Evolutionary conservation across 331 rosid species (phyloP).

Genomic region (Ulmus americana): DNA sequence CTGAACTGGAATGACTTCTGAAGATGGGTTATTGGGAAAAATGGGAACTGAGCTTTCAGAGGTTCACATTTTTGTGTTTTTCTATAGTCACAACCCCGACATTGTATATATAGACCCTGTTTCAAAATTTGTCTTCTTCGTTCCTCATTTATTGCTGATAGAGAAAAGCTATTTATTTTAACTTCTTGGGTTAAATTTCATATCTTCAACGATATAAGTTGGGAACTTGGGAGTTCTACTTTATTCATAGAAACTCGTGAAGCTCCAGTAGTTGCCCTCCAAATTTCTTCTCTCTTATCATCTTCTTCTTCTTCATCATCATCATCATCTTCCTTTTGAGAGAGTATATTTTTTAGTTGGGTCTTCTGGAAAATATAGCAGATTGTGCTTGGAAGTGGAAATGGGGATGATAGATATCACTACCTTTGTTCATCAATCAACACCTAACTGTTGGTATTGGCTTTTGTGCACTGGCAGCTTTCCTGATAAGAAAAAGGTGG

Average conservation of each 20-base stretch:
- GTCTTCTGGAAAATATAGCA: conserved; percentile 1
- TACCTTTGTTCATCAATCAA: conserved; percentile 11
- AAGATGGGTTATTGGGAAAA: conserved; percentile 16
- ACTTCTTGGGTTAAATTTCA: conserved; percentile 2
- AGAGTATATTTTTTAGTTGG: conserved; percentile 4
- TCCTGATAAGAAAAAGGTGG: conserved; percentile 56
- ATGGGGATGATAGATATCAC: conserved; percentile 15
- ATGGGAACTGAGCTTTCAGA: conserved; percentile 33
- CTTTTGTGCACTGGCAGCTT: conserved; percentile 45
- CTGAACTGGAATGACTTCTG: conserved; percentile 24
- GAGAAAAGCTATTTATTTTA: background rate
- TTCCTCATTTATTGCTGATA: conserved; percentile 11
- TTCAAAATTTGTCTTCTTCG: conserved; percentile 19
- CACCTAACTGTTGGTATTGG: conserved; percentile 23
- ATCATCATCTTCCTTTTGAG: background rate
- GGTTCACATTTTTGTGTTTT: conserved; percentile 14
- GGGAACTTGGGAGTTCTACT: background rate
- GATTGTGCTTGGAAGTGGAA: conserved; percentile 3
- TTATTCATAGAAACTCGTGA: background rate
- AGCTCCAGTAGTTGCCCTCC: background rate
- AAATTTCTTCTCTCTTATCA: conserved; percentile 1
- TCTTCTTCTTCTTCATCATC: background rate
- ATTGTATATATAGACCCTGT: conserved; percentile 8
- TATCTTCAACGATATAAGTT: background rate
- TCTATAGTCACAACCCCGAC: conserved; percentile 11